These are phyloP conservation scores for Fusarium poae DNA, from an alignment of 2,329 filamentous ascomycete species.

Conservation along the genomic window DNA sequence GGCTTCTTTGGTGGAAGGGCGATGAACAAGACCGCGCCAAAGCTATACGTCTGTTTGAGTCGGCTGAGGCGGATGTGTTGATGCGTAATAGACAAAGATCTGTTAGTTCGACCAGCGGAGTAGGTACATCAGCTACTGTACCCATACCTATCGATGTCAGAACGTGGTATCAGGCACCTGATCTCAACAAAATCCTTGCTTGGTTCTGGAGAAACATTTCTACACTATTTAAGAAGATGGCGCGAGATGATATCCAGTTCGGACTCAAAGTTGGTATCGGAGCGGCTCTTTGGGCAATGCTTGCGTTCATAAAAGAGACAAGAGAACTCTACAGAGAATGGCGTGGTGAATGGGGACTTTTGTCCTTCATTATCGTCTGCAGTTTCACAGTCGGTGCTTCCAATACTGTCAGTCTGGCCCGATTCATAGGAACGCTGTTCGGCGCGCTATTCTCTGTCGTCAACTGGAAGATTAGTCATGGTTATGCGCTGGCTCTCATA, in stretches of 20 bases:
- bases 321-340: conserved; percentile 85
- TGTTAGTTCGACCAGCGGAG: neutral
- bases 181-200: conserved; percentile 37
- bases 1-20: conserved; percentile 81
- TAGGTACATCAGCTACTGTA: neutral
- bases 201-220: conserved; percentile 48
- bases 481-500: conserved; percentile 79
- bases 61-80: conserved; percentile 38
- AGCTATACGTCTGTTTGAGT: conserved; percentile 57
- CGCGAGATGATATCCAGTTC: conserved; percentile 69
- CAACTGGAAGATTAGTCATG: conserved; percentile 82
- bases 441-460: conserved; percentile 81
- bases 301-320: conserved; percentile 84
- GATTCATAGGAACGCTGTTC: conserved; percentile 87
- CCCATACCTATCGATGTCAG: conserved; percentile 12
- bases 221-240: conserved; percentile 57
- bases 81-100: conserved; percentile 24
- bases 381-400: conserved; percentile 98
- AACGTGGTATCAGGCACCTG: conserved; percentile 29
- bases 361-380: conserved; percentile 99
- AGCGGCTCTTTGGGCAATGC: conserved; percentile 87
- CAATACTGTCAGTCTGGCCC: conserved; percentile 89
- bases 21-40: conserved; percentile 22
- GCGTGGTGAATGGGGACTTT: conserved; percentile 94
- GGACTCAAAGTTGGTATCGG: conserved; percentile 94